phyloP scores from a whole-genome alignment of 2,329 filamentous ascomycete species.

The Venturia nashicola region DNA sequence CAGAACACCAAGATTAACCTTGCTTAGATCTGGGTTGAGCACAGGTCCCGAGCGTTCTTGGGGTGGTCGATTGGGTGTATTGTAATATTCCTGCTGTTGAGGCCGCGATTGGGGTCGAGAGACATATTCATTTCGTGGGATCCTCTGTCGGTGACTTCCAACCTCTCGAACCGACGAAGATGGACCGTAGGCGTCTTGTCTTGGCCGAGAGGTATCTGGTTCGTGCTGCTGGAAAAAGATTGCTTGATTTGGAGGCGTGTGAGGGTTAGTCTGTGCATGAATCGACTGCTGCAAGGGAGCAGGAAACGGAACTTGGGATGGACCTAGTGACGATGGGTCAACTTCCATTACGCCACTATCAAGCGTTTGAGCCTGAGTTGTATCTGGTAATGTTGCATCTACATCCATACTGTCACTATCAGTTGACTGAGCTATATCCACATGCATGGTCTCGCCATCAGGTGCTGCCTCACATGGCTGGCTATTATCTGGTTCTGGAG shows the following conservation, averaged over 20 bases:
- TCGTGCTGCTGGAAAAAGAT: neutral
- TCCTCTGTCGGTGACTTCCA: neutral
- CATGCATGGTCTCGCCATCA: neutral
- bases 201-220: neutral
- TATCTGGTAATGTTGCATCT: neutral
- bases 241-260: neutral
- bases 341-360: neutral
- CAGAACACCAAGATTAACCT: too few species aligned
- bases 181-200: neutral
- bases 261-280: neutral
- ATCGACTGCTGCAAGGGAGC: neutral
- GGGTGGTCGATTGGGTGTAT: too few species aligned
- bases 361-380: neutral
- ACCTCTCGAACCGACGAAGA: neutral
- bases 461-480: neutral
- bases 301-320: neutral
- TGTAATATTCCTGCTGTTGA: too few species aligned
- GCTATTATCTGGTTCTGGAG: neutral
- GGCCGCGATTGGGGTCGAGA: too few species aligned
- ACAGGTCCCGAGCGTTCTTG: too few species aligned
- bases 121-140: too few species aligned
- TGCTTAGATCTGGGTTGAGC: too few species aligned
- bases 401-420: neutral
- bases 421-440: neutral
- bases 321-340: neutral